phyloP scores from a whole-genome alignment of 495 filamentous ascomycete species.

The Daldinia bambusicola region DNA sequence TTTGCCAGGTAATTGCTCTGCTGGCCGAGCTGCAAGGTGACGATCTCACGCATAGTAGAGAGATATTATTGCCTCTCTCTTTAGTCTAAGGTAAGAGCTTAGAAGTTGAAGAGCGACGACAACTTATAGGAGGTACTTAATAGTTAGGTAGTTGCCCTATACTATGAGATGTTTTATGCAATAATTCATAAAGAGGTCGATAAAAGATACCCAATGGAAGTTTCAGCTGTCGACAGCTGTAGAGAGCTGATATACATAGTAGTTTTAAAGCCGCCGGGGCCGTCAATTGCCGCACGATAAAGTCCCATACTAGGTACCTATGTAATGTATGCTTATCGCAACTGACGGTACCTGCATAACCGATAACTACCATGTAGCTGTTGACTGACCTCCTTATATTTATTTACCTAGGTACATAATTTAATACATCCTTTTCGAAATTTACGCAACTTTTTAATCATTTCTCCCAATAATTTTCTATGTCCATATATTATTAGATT shows the following conservation, averaged over 20 bases:
- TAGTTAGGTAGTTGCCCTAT: not conserved
- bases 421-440: not conserved
- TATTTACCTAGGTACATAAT: slow-evolving; percentile 11
- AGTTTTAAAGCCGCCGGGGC: not conserved
- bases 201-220: slow-evolving; percentile 5
- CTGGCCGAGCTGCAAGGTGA: slow-evolving; percentile 93
- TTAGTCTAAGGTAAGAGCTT: not conserved
- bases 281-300: not conserved
- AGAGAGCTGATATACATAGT: slow-evolving; percentile 10
- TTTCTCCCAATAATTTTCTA: slow-evolving; percentile 1
- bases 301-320: not conserved
- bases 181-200: slow-evolving; percentile 10
- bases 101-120: not conserved
- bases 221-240: slow-evolving; percentile 19
- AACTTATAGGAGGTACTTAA: not conserved
- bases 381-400: not conserved
- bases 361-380: not conserved
- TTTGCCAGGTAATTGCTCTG: slow-evolving; percentile 94
- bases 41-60: slow-evolving; percentile 88
- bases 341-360: not conserved
- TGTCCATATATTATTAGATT: not conserved
- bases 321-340: not conserved
- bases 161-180: slow-evolving; percentile 13
- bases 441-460: not conserved
- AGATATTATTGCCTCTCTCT: not conserved